Conservation (phyloP, 2,329 filamentous ascomycete genomes). For the Ilyonectria destructans region DNA sequence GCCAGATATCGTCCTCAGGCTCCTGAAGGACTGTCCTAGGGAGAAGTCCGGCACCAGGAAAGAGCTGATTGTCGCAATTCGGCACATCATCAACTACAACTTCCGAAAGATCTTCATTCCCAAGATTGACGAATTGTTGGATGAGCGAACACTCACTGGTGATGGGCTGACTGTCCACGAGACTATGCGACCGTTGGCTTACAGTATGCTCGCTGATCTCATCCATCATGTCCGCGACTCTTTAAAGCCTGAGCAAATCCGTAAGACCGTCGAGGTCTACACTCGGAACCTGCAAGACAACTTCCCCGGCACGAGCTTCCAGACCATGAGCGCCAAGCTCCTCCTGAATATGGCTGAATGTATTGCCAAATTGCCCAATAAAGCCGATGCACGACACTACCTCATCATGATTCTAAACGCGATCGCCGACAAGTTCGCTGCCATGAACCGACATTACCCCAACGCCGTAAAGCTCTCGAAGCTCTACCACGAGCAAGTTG, state of each 20-base stretch:
- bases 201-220: conserved; percentile 97
- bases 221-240: conserved; percentile 97
- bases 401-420: conserved; percentile 98
- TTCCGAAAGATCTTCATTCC: conserved; percentile 94
- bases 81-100: conserved; percentile 99
- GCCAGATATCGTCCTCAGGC: conserved; percentile 89
- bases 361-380: conserved; percentile 94
- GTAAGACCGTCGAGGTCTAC: conserved; percentile 96
- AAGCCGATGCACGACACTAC: conserved; percentile 94
- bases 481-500: conserved; percentile 80
- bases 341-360: conserved; percentile 98
- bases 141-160: conserved; percentile 94
- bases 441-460: conserved; percentile 96
- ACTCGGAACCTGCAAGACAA: conserved; percentile 96
- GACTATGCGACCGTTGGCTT: conserved; percentile 94
- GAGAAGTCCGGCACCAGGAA: conserved; percentile 96
- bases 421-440: conserved; percentile 97
- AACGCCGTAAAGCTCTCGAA: conserved; percentile 96
- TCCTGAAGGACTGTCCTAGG: conserved; percentile 93
- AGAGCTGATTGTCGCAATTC: conserved; percentile 94
- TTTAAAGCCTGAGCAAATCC: conserved; percentile 91
- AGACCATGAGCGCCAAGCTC: conserved; percentile 99
- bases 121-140: conserved; percentile 95
- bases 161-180: conserved; percentile 98
- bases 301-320: conserved; percentile 97